phyloP scores from a whole-genome alignment of 2,329 filamentous ascomycete genomes.

The Colletotrichum magnum region DNA sequence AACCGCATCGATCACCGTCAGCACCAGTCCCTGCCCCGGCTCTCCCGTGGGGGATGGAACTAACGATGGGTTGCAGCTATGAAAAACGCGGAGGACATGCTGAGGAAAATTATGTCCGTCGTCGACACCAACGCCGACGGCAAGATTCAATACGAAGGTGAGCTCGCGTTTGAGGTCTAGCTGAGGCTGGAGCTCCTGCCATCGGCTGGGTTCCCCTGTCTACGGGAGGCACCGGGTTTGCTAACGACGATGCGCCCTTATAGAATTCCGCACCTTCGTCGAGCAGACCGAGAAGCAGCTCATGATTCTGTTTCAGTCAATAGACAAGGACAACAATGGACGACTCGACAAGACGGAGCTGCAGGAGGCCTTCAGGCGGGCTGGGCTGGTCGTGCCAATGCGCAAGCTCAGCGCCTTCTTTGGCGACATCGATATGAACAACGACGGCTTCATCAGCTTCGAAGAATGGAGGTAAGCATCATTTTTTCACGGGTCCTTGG shows the following conservation, averaged over 20 bases:
- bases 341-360: constrained; percentile 91
- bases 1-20: constrained; percentile 92
- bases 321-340: constrained; percentile 89
- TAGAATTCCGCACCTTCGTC: constrained; percentile 93
- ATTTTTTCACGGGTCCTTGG: not conserved
- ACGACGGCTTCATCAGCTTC: constrained; percentile 90
- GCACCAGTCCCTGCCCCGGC: constrained; percentile 42
- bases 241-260: constrained; percentile 52
- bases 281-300: constrained; percentile 89
- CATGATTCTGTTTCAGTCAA: constrained; percentile 83
- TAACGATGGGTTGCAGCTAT: constrained; percentile 63
- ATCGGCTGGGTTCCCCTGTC: constrained; percentile 24
- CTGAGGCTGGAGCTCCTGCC: constrained; percentile 27
- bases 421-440: constrained; percentile 87
- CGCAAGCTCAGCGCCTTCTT: constrained; percentile 89
- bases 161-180: constrained; percentile 45
- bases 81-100: constrained; percentile 91
- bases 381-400: constrained; percentile 83
- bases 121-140: constrained; percentile 92
- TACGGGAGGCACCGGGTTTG: constrained; percentile 5
- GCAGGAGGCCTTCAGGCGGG: constrained; percentile 80
- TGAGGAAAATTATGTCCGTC: constrained; percentile 83
- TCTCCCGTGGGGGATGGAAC: constrained; percentile 16
- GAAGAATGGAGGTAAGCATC: constrained; percentile 91
- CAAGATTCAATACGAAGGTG: constrained; percentile 91